A percentile compares a stretch with the other conserved stretches of the same genome.
phyloP scores from a whole-genome alignment of 257 asterid species.

The Nicotiana sylvestris region DNA sequence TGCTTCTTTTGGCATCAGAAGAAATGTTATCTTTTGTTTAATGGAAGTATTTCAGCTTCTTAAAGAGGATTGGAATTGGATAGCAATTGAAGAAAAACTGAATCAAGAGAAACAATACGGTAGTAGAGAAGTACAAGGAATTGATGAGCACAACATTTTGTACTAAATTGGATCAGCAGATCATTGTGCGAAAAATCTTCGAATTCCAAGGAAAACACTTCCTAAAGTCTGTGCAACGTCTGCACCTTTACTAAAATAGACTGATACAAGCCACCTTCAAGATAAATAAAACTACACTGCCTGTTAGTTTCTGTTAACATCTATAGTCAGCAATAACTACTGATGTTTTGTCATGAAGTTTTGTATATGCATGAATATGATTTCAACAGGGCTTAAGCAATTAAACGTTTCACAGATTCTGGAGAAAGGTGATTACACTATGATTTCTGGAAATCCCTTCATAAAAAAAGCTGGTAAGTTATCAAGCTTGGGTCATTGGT shows the following conservation, averaged over 20 bases:
- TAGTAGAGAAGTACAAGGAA: neutral
- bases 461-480: constrained; percentile 77
- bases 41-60: neutral
- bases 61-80: no score
- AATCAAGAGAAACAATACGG: neutral
- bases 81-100: neutral
- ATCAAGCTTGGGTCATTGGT: constrained; percentile 6
- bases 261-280: neutral
- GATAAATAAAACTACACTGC: constrained; percentile 5
- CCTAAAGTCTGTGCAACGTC: neutral
- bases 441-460: constrained; percentile 68
- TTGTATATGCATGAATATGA: neutral
- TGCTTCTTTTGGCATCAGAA: neutral
- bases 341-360: neutral
- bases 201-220: neutral
- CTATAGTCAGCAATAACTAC: constrained; percentile 4
- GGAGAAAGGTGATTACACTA: constrained; percentile 79
- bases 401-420: constrained; percentile 50
- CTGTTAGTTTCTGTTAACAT: neutral
- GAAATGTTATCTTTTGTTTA: neutral
- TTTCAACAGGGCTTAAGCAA: constrained; percentile 4
- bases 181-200: neutral
- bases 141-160: neutral
- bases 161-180: neutral
- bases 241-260: neutral